Percentiles rank a stretch among this genome's conserved stretches.
Evolutionary conservation across 2,329 filamentous ascomycete genomes (phyloP).

Genomic region (Catunica adiposa): DNA sequence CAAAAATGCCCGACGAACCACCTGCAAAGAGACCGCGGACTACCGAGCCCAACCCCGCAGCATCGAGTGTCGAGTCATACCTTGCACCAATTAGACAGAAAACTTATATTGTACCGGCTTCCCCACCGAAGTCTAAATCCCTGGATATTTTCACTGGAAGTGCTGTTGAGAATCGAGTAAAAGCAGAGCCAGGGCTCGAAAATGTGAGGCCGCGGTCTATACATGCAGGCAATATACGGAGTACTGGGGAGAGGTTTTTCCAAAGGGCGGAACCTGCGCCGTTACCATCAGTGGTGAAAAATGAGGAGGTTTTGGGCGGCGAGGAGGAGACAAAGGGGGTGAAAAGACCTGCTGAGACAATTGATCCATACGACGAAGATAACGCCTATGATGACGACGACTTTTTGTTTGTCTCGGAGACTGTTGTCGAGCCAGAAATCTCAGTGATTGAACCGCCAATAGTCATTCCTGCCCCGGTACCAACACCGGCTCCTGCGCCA

Average conservation of each 20-base stretch:
- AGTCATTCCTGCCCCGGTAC: not conserved
- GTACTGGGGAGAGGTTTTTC: conserved; percentile 2
- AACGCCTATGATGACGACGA: conserved; percentile 3
- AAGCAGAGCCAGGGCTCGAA: no score
- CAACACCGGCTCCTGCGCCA: not conserved
- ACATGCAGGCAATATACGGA: no score
- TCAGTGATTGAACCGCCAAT: not conserved
- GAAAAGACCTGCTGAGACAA: not conserved
- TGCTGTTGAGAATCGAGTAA: no score
- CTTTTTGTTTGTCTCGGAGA: conserved; percentile 8
- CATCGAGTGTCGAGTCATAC: conserved; percentile 9
- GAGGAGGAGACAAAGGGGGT: not conserved
- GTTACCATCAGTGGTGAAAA: not conserved
- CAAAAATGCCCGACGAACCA: conserved; percentile 11
- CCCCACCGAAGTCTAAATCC: not conserved
- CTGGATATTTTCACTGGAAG: not conserved
- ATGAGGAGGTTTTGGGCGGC: not conserved
- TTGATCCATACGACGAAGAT: not conserved
- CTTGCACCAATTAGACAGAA: conserved; percentile 6
- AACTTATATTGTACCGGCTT: not conserved
- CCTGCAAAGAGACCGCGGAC: conserved; percentile 6
- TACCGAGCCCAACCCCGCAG: not conserved
- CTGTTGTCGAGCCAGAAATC: not conserved
- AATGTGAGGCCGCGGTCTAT: no score
- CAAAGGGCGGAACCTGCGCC: not conserved